Conservation (phyloP, 495 filamentous ascomycete species). For the Xylaria telfairii region DNA sequence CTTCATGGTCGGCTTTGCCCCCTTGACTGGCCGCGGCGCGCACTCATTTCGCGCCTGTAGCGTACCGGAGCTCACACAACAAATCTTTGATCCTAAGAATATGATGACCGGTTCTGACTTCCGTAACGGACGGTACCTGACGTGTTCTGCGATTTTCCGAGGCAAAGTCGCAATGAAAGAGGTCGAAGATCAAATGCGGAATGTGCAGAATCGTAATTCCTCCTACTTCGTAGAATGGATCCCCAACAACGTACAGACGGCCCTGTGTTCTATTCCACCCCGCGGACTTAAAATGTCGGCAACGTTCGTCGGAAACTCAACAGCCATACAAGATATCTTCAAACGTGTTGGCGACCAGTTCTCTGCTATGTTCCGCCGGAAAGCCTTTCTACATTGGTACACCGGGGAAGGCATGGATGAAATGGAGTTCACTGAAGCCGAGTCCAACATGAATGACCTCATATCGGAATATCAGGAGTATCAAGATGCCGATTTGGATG, state of each 20-base stretch:
- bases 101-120: slow-evolving; percentile 99
- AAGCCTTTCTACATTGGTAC: slow-evolving; percentile 99
- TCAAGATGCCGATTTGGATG: slow-evolving; percentile 87
- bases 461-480: slow-evolving; percentile 99
- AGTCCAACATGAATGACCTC: slow-evolving; percentile 99
- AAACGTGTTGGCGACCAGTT: slow-evolving; percentile 99
- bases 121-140: slow-evolving; percentile 97
- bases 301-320: slow-evolving; percentile 98
- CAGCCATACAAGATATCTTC: slow-evolving; percentile 98
- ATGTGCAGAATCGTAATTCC: slow-evolving; percentile 98
- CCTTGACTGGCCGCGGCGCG: slow-evolving; percentile 90
- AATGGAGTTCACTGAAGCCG: slow-evolving; percentile 99
- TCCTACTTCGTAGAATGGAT: slow-evolving; percentile 99
- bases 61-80: slow-evolving; percentile 95
- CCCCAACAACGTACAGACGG: slow-evolving; percentile 98
- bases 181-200: slow-evolving; percentile 98
- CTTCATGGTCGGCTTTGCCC: slow-evolving; percentile 99
- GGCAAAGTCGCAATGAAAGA: slow-evolving; percentile 99
- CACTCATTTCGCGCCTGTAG: slow-evolving; percentile 90
- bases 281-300: slow-evolving; percentile 96
- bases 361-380: slow-evolving; percentile 97
- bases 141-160: slow-evolving; percentile 98
- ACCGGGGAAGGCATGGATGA: slow-evolving; percentile 99
- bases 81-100: slow-evolving; percentile 99
- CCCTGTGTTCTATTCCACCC: slow-evolving; percentile 95